phyloP scores from a whole-genome alignment of 2,329 filamentous ascomycete species.

The Pseudogymnoascus sp. region DNA sequence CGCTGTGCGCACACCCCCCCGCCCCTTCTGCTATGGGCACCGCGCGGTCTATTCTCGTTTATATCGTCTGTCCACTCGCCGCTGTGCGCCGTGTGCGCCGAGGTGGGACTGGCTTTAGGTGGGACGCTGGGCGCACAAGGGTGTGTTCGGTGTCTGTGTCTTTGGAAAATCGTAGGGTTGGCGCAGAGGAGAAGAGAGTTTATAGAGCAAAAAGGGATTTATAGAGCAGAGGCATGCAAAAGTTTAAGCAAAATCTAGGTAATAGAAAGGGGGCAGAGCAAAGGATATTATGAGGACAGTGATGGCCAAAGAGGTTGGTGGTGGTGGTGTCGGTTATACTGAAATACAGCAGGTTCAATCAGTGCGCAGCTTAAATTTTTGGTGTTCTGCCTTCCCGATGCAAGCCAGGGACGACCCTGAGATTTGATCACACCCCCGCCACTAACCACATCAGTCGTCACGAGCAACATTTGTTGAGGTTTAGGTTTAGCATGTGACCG shows the following conservation, averaged over 20 bases:
- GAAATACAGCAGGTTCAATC: background rate
- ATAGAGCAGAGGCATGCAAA: background rate
- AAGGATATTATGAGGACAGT: background rate
- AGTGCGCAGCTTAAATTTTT: background rate
- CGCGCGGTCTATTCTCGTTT: background rate
- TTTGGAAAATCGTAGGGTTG: background rate
- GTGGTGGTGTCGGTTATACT: background rate
- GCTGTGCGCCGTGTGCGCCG: background rate
- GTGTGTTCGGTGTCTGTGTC: background rate
- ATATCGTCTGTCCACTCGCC: background rate
- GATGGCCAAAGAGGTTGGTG: background rate
- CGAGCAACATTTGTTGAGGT: background rate
- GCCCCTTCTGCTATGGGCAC: background rate
- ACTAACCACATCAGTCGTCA: constrained; percentile 1
- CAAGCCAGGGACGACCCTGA: background rate
- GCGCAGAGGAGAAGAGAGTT: background rate
- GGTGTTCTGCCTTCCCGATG: background rate
- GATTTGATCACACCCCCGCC: background rate
- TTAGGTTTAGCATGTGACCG: background rate
- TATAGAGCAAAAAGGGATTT: background rate
- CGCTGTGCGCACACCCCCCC: background rate
- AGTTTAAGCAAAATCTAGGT: background rate
- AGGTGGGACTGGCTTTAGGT: background rate
- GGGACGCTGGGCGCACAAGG: background rate
- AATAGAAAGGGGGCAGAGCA: background rate